Percentiles rank a stretch among this genome's conserved stretches.
These are phyloP conservation scores for Trypanosoma cruzi DNA, from an alignment of 208 protist species.

Conservation along the genomic window DNA sequence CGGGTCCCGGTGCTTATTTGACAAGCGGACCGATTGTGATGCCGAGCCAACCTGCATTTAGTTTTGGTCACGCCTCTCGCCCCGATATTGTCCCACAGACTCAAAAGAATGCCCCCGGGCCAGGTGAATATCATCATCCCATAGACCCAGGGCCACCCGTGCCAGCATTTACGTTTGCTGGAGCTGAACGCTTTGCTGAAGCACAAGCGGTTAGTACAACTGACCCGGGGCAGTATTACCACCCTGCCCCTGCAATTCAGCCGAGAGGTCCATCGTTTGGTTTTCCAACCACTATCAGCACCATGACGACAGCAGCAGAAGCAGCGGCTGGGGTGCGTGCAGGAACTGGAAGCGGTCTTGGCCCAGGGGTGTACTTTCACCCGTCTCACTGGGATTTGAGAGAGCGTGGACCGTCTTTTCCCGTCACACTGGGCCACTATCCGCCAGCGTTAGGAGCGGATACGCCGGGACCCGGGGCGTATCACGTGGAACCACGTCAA, in stretches of 20 bases:
- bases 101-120: background rate
- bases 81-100: background rate
- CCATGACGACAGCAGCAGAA: no score
- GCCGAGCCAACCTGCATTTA: slow-evolving; percentile 16
- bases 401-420: slow-evolving; percentile 26
- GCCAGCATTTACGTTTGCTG: slow-evolving; percentile 30
- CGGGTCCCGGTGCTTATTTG: slow-evolving; percentile 32
- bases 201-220: background rate
- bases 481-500: background rate
- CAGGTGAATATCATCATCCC: slow-evolving; percentile 34
- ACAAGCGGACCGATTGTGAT: slow-evolving; percentile 29
- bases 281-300: slow-evolving; percentile 7
- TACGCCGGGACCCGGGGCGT: slow-evolving; percentile 26
- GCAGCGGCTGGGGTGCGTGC: background rate
- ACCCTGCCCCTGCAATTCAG: background rate
- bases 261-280: slow-evolving; percentile 12
- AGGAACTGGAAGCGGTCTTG: slow-evolving; percentile 12
- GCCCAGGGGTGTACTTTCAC: slow-evolving; percentile 25
- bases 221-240: slow-evolving; percentile 33
- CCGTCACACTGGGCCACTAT: slow-evolving; percentile 2
- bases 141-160: slow-evolving; percentile 16
- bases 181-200: slow-evolving; percentile 24
- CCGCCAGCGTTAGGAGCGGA: slow-evolving; percentile 5
- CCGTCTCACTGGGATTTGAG: slow-evolving; percentile 10
- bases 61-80: slow-evolving; percentile 21